Conservation (phyloP, 495 filamentous ascomycete species). For the Sabuloglossum arenarium region DNA sequence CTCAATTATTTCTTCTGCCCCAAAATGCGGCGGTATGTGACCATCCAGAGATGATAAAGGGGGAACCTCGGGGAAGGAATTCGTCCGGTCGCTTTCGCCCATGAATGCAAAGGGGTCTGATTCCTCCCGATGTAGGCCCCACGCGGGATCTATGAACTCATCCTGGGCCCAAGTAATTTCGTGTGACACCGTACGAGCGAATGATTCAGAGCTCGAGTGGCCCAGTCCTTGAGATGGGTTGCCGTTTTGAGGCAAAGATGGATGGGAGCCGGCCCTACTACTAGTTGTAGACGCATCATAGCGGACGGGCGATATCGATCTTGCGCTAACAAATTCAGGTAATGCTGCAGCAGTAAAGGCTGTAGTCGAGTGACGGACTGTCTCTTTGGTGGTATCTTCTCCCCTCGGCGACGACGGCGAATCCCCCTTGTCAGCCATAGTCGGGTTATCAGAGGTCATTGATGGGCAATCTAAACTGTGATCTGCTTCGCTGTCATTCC, state of each 20-base stretch:
- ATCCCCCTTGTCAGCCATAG: not conserved
- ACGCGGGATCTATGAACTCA: constrained; percentile 1
- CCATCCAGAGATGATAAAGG: constrained; percentile 8
- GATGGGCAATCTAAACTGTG: not conserved
- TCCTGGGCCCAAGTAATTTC: not conserved
- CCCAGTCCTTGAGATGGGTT: not conserved
- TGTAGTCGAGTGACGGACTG: not conserved
- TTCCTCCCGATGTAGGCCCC: constrained; percentile 14
- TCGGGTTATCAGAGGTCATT: not conserved
- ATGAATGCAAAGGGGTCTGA: constrained; percentile 35
- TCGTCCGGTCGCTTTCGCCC: constrained; percentile 29
- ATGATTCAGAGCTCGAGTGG: not conserved
- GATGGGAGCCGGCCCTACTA: not conserved
- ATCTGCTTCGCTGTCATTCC: not conserved
- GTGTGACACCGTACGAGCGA: constrained; percentile 4
- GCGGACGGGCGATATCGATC: not conserved
- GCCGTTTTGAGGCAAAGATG: not conserved
- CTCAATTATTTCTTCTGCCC: constrained; percentile 24
- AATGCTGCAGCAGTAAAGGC: not conserved
- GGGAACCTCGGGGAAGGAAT: constrained; percentile 39
- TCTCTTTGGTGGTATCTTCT: not conserved
- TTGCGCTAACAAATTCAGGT: not conserved
- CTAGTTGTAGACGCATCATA: not conserved
- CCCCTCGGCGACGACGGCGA: not conserved
- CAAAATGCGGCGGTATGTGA: constrained; percentile 17